phyloP scores from a whole-genome alignment of 208 protist genomes.

The Acanthamoeba triangularis region DNA sequence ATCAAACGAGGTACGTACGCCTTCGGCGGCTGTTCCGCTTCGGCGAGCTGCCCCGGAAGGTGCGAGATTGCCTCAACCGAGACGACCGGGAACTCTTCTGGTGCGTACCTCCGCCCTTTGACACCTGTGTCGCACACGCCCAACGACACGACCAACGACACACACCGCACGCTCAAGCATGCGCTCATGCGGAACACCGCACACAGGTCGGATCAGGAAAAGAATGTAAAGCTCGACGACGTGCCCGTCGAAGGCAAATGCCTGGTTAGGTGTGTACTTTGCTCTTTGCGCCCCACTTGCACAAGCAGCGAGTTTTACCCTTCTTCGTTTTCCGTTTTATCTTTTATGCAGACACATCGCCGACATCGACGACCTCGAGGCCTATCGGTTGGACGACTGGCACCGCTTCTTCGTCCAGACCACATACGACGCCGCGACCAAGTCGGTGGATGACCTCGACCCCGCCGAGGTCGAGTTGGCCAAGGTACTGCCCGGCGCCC shows the following conservation, averaged over 20 bases:
- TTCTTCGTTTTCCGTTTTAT: no score
- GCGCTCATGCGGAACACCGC: neutral
- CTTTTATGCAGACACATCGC: neutral
- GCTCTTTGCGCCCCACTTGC: neutral
- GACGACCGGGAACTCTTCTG: neutral
- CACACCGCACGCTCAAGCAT: neutral
- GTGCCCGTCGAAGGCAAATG: constrained; percentile 6
- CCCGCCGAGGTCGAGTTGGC: neutral
- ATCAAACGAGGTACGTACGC: neutral
- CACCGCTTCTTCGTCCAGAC: constrained; percentile 45
- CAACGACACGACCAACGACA: neutral
- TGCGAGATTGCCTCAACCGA: neutral
- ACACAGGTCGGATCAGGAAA: neutral
- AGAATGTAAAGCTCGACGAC: neutral
- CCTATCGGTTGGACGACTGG: constrained; percentile 10
- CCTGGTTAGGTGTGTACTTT: neutral
- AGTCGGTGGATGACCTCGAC: neutral
- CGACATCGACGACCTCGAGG: neutral
- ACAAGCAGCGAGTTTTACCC: no score
- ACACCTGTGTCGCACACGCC: neutral
- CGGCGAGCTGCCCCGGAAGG: neutral
- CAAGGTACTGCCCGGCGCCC: neutral
- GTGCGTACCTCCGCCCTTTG: neutral
- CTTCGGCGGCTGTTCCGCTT: constrained; percentile 22
- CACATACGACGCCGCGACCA: neutral